phyloP scores from a whole-genome alignment of 1,284 basidiomycete species.

The Sutorius eximius region DNA sequence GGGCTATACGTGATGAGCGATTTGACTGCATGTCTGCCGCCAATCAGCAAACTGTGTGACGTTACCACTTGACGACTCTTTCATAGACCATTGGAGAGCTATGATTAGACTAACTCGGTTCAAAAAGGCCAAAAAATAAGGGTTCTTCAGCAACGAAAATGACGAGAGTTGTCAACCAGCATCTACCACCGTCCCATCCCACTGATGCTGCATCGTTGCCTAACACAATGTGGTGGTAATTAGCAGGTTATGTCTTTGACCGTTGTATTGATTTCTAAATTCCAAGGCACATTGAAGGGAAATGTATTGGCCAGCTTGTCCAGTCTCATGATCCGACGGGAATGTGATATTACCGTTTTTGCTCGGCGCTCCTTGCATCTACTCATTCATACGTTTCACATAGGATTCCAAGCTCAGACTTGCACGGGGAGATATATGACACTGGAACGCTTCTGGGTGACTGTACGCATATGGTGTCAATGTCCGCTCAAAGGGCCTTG shows the following conservation, averaged over 20 bases:
- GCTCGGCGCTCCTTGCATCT: neutral
- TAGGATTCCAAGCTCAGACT: neutral
- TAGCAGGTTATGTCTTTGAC: neutral
- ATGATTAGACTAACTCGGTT: too few relatives aligned
- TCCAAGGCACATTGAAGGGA: neutral
- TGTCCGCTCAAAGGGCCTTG: neutral
- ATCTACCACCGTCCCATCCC: too few relatives aligned
- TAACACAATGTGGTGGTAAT: neutral
- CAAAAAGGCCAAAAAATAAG: too few relatives aligned
- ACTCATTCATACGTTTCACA: neutral
- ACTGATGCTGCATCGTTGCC: too few relatives aligned
- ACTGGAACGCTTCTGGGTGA: neutral
- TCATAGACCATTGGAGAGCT: too few relatives aligned
- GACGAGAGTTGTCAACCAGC: too few relatives aligned
- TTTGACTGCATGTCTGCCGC: too few relatives aligned
- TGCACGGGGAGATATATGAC: neutral
- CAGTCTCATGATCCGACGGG: neutral
- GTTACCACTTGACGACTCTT: too few relatives aligned
- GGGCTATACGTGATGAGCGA: too few relatives aligned
- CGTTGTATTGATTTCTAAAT: neutral
- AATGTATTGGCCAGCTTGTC: neutral
- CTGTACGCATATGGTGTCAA: neutral
- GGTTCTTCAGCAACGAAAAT: too few relatives aligned
- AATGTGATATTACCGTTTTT: neutral
- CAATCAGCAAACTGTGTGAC: too few relatives aligned